These are phyloP conservation scores for Sporisorium graminicola DNA, from an alignment of 1,284 basidiomycete genomes.

Conservation along the genomic window DNA sequence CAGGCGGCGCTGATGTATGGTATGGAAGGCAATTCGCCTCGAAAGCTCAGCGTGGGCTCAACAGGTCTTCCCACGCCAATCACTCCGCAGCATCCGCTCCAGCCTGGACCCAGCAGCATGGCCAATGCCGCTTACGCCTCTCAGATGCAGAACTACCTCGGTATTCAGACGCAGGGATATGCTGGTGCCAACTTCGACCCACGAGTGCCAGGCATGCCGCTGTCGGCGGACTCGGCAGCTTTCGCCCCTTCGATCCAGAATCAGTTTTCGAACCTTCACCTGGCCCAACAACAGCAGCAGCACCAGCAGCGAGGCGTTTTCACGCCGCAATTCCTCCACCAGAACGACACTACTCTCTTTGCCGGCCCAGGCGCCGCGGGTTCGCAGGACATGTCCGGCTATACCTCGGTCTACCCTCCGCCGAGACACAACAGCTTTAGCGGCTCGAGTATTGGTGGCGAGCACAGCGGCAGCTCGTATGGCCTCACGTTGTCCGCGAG, in stretches of 20 bases:
- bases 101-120: constrained; percentile 30
- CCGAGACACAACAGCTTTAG: constrained; percentile 35
- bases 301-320: constrained; percentile 28
- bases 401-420: constrained; percentile 50
- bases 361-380: constrained; percentile 15
- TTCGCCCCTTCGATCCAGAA: constrained; percentile 46
- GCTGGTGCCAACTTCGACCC: constrained; percentile 25
- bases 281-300: constrained; percentile 23
- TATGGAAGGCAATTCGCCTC: constrained; percentile 48
- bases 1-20: constrained; percentile 57
- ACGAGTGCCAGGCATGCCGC: constrained; percentile 32
- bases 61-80: constrained; percentile 48
- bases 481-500: constrained; percentile 19
- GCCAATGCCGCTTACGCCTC: constrained; percentile 6
- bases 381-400: constrained; percentile 37
- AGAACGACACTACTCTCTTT: constrained; percentile 39
- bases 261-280: constrained; percentile 42
- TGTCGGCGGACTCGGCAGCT: constrained; percentile 39
- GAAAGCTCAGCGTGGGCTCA: constrained; percentile 40
- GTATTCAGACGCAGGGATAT: constrained; percentile 23
- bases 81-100: constrained; percentile 50
- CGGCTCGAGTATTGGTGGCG: neutral
- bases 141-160: constrained; percentile 11
- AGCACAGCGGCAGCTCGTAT: constrained; percentile 5
- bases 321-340: constrained; percentile 42